Evolutionary conservation across 257 asterid genomes (phyloP).

Genomic region (Eustoma russellianum): DNA sequence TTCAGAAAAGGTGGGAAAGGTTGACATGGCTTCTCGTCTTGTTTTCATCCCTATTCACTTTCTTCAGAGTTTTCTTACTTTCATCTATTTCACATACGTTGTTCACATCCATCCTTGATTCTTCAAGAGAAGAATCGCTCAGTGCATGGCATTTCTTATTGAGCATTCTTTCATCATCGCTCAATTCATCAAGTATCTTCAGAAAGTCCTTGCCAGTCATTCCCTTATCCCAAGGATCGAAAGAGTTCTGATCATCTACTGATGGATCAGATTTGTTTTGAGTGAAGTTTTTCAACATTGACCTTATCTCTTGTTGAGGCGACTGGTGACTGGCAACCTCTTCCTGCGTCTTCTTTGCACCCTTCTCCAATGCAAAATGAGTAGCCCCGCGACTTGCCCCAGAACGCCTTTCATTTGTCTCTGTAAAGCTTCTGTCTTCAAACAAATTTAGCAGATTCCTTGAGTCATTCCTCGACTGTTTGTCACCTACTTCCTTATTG

Average conservation of each 20-base stretch:
- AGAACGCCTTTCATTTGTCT: too few relatives aligned
- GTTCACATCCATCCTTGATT: too few relatives aligned
- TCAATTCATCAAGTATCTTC: too few relatives aligned
- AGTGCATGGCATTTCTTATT: background rate
- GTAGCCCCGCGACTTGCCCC: conserved; percentile 2
- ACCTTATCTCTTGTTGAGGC: background rate
- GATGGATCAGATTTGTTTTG: conserved; percentile 1
- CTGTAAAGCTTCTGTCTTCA: background rate
- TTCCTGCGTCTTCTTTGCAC: too few relatives aligned
- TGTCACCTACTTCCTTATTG: too few relatives aligned
- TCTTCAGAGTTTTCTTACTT: conserved; percentile 4
- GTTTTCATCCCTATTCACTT: background rate
- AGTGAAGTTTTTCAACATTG: background rate
- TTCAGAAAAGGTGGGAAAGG: too few relatives aligned
- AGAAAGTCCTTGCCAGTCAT: too few relatives aligned
- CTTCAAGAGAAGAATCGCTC: conserved; percentile 3
- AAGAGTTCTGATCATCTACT: too few relatives aligned
- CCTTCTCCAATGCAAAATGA: background rate
- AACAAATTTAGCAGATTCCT: conserved; percentile 2
- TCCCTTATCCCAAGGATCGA: too few relatives aligned
- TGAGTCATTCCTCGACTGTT: conserved; percentile 3
- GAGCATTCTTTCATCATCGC: background rate
- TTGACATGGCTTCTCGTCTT: background rate
- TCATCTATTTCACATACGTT: conserved; percentile 1
- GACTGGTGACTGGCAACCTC: background rate